Conservation (phyloP, 1,284 basidiomycete genomes). For the Irpex rosettiformis region DNA sequence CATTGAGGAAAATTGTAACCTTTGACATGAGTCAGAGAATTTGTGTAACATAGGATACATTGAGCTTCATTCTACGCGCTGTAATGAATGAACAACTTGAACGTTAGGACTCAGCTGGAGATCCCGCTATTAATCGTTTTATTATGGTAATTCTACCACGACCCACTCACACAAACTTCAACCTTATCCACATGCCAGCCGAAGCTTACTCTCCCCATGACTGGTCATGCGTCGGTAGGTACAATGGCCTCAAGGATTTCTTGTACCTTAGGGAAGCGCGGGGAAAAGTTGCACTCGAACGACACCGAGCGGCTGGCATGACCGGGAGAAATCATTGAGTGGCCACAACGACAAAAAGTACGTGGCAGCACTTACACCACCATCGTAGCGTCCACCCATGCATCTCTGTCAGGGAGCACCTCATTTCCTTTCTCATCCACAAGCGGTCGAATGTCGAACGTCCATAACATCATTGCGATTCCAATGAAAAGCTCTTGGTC, state of each 20-base stretch:
- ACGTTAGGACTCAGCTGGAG: too few relatives aligned
- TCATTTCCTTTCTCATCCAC: neutral
- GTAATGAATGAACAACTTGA: too few relatives aligned
- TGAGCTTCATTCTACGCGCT: too few relatives aligned
- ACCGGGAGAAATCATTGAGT: neutral
- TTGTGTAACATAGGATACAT: too few relatives aligned
- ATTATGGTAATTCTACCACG: too few relatives aligned
- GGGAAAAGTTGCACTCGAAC: neutral
- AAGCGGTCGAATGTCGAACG: neutral
- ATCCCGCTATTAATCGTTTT: too few relatives aligned
- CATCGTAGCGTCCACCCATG: neutral
- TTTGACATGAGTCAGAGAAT: too few relatives aligned
- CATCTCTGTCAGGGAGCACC: neutral
- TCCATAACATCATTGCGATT: neutral
- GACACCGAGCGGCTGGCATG: neutral
- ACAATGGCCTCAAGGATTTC: neutral
- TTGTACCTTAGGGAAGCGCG: neutral
- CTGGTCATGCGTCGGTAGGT: neutral
- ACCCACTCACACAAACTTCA: too few relatives aligned
- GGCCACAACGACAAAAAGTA: neutral
- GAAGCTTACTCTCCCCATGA: neutral
- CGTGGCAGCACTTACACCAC: neutral
- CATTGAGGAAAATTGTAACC: too few relatives aligned
- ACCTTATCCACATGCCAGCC: too few relatives aligned
- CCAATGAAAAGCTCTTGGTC: neutral